Evolutionary conservation across 1,284 basidiomycete genomes (phyloP).

Genomic region (Moesziomyces globuligerus): DNA sequence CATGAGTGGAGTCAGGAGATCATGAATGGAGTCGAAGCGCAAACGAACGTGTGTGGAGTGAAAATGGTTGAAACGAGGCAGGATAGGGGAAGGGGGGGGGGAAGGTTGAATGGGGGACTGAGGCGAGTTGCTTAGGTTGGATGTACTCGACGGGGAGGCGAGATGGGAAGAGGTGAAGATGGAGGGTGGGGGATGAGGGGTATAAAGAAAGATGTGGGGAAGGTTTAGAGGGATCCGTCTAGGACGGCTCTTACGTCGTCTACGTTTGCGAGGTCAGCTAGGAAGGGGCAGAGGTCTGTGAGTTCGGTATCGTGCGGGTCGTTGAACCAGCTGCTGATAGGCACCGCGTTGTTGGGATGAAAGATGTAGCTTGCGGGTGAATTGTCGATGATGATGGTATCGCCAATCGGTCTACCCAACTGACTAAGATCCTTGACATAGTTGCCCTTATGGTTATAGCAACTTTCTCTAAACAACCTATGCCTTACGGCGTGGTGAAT

Average conservation of each 20-base stretch:
- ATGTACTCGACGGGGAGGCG: neutral
- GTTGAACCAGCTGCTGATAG: slow-evolving; percentile 99
- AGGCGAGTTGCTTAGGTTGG: too few species aligned
- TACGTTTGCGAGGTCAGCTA: slow-evolving; percentile 83
- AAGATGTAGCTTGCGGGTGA: slow-evolving; percentile 99
- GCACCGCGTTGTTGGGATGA: slow-evolving; percentile 98
- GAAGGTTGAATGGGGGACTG: too few species aligned
- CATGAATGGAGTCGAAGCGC: too few species aligned
- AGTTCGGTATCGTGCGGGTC: slow-evolving; percentile 83
- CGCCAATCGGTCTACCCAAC: slow-evolving; percentile 88
- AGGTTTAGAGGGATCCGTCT: slow-evolving; percentile 69
- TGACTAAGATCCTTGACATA: slow-evolving; percentile 99
- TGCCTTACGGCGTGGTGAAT: slow-evolving; percentile 91
- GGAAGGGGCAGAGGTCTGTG: slow-evolving; percentile 92
- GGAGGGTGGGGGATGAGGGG: neutral
- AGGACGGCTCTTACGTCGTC: slow-evolving; percentile 92
- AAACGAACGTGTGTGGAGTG: too few species aligned
- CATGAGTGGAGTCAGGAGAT: too few species aligned
- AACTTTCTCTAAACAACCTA: slow-evolving; percentile 95
- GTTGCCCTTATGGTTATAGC: slow-evolving; percentile 98
- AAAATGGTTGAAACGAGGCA: too few species aligned
- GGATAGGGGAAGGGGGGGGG: too few species aligned
- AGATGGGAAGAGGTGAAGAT: too few species aligned
- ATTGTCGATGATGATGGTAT: slow-evolving; percentile 98
- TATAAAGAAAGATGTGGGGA: neutral